Evolutionary conservation across 2,329 filamentous ascomycete species (phyloP).

Genomic region (Rhexocercosporidium sp.): DNA sequence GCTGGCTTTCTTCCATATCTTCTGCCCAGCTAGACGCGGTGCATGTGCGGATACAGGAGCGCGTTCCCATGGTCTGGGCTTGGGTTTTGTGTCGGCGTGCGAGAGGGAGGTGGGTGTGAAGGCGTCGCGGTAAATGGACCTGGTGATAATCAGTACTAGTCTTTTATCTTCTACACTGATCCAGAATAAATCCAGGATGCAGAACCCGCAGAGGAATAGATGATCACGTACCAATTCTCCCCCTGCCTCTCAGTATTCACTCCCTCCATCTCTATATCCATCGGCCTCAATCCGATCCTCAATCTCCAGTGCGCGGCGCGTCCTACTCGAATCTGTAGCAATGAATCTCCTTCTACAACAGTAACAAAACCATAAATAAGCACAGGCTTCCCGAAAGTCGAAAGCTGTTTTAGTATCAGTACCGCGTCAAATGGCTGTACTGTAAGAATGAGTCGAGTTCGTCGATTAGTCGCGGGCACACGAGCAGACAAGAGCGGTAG

Average conservation of each 20-base stretch:
- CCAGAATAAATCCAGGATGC: not conserved
- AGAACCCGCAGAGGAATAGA: not conserved
- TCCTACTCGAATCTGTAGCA: not conserved
- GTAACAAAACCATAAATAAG: not conserved
- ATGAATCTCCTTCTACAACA: not conserved
- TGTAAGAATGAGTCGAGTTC: constrained; percentile 27
- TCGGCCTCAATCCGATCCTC: not conserved
- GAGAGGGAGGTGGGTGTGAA: constrained; percentile 34
- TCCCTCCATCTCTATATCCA: not conserved
- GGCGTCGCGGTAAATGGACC: constrained; percentile 39
- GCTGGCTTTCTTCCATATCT: constrained; percentile 42
- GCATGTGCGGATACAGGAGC: constrained; percentile 39
- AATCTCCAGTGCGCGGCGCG: constrained; percentile 2
- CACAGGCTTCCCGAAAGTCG: not conserved
- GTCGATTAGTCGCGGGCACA: not conserved
- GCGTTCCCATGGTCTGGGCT: constrained; percentile 39
- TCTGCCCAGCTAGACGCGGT: constrained; percentile 41
- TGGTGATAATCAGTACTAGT: constrained; percentile 10
- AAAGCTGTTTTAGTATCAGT: not conserved
- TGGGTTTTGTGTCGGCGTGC: constrained; percentile 16
- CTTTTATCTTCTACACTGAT: not conserved
- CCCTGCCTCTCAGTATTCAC: not conserved
- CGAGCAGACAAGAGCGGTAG: not conserved
- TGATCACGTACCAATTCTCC: constrained; percentile 1
- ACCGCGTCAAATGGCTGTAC: not conserved